Conservation (phyloP, 179 eudicot genomes). For the Spergularia azorica region DNA sequence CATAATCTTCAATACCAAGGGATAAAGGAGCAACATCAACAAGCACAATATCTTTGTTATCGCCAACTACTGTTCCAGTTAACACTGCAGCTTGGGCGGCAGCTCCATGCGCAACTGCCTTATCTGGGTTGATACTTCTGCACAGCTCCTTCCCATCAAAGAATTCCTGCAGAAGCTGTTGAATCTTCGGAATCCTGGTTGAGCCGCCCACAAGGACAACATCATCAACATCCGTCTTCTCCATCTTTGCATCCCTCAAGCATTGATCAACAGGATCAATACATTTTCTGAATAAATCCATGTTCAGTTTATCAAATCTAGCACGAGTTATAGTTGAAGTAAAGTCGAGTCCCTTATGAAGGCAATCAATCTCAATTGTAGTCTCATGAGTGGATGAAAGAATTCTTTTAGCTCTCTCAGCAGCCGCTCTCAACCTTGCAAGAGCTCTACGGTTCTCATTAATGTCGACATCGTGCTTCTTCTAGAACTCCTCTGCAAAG, state of each 20-base stretch:
- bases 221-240: background rate
- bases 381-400: background rate
- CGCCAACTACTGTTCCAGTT: background rate
- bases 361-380: slow-evolving; percentile 8
- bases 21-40: slow-evolving; percentile 22
- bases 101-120: slow-evolving; percentile 19
- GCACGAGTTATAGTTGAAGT: slow-evolving; percentile 5
- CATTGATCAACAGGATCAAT: slow-evolving; percentile 5
- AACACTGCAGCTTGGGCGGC: slow-evolving; percentile 2
- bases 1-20: background rate
- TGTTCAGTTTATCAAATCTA: background rate
- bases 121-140: slow-evolving; percentile 11
- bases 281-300: background rate
- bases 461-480: slow-evolving; percentile 1
- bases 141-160: slow-evolving; percentile 10
- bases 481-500: slow-evolving; percentile 11
- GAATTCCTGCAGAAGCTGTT: background rate
- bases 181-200: slow-evolving; percentile 14
- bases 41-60: background rate
- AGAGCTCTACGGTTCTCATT: slow-evolving; percentile 2
- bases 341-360: slow-evolving; percentile 12
- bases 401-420: slow-evolving; percentile 17
- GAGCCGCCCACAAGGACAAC: slow-evolving; percentile 19
- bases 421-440: background rate
- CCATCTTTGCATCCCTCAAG: background rate